These are phyloP conservation scores for Zygnema cylindricum DNA, from an alignment of 139 green algal genomes.

Conservation along the genomic window DNA sequence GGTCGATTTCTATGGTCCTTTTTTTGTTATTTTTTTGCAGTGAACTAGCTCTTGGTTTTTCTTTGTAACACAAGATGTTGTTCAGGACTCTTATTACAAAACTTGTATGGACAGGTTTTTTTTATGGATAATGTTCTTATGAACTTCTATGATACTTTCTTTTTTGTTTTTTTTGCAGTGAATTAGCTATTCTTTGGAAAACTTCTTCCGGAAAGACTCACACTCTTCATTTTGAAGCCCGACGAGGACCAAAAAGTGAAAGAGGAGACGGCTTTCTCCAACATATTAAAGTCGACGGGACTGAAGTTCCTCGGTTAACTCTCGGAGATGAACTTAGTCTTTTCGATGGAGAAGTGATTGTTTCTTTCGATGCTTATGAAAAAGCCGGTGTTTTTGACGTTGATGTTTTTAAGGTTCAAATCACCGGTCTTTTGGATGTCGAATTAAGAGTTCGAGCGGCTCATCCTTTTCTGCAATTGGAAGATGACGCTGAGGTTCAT, in stretches of 20 bases:
- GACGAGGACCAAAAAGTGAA: background rate
- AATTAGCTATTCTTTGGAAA: constrained; percentile 22
- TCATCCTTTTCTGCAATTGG: constrained; percentile 30
- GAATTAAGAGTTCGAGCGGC: constrained; percentile 21
- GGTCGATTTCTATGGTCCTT: too few relatives aligned
- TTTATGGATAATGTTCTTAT: too few relatives aligned
- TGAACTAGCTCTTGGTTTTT: too few relatives aligned
- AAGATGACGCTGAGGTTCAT: constrained; percentile 30
- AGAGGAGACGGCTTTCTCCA: constrained; percentile 39
- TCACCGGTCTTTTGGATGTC: constrained; percentile 19
- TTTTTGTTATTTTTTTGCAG: too few relatives aligned
- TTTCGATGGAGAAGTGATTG: constrained; percentile 19
- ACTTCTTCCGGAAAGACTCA: constrained; percentile 4
- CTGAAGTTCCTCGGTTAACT: constrained; percentile 8
- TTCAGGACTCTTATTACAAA: too few relatives aligned
- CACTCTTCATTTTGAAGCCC: constrained; percentile 8
- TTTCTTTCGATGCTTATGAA: constrained; percentile 45
- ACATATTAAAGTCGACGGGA: constrained; percentile 42
- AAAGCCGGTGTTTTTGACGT: constrained; percentile 14
- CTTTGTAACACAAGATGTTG: too few relatives aligned
- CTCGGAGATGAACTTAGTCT: constrained; percentile 37
- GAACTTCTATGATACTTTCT: background rate
- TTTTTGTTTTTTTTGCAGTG: constrained; percentile 12
- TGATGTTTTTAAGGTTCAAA: constrained; percentile 9
- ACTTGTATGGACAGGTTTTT: too few relatives aligned